Percentiles rank a stretch among this genome's conserved stretches.
These are phyloP conservation scores for Dunaliella primolecta DNA, from an alignment of 139 green algal species.

Conservation along the genomic window DNA sequence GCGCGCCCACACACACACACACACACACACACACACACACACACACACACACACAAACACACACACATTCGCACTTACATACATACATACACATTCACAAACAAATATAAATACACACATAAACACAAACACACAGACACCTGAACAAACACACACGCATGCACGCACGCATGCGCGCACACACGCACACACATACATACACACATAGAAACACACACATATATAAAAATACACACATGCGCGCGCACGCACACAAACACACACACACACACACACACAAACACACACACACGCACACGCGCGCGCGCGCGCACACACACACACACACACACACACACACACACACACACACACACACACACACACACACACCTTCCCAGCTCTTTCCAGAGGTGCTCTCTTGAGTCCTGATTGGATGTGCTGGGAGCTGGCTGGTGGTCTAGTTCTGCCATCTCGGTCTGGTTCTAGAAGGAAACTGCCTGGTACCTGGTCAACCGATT, in stretches of 20 bases:
- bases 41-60: background rate
- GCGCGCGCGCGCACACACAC: too few relatives aligned
- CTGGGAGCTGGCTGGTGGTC: too few relatives aligned
- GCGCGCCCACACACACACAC: background rate
- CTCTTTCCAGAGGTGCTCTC: slow-evolving; percentile 14
- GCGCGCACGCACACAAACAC: background rate
- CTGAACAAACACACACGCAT: background rate
- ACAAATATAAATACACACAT: background rate
- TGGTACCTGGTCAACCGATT: too few relatives aligned
- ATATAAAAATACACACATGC: too few relatives aligned
- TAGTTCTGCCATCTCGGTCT: too few relatives aligned
- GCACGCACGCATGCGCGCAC: background rate
- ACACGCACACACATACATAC: background rate
- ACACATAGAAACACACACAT: too few relatives aligned
- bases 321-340: background rate
- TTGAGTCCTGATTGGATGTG: too few relatives aligned
- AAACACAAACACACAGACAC: background rate
- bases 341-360: background rate
- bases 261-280: background rate
- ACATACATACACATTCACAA: background rate
- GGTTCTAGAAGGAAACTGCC: too few relatives aligned
- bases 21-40: background rate
- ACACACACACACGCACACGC: too few relatives aligned
- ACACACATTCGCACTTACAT: background rate
- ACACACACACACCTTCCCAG: slow-evolving; percentile 18